phyloP scores from a whole-genome alignment of 805 yeast species.

The Saccharomycopsis fodiens region DNA sequence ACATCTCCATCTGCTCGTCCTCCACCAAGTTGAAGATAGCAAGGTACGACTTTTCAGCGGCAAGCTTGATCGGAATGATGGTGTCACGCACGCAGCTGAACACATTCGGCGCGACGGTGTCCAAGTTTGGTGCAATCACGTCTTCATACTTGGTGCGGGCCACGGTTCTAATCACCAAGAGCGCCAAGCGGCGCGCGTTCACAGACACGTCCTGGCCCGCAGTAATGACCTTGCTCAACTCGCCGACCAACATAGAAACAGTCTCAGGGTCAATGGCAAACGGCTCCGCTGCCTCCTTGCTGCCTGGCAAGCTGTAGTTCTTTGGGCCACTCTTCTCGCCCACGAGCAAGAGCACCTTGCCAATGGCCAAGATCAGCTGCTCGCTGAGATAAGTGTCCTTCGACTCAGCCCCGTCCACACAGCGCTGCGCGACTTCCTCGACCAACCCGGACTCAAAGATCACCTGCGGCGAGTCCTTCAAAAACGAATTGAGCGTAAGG shows the following conservation, averaged over 20 bases:
- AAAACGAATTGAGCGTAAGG: constrained; percentile 69
- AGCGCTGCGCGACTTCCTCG: constrained; percentile 41
- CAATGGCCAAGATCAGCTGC: constrained; percentile 71
- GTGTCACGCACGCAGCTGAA: constrained; percentile 80
- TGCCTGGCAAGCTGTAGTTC: constrained; percentile 10
- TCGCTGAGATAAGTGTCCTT: constrained; percentile 53
- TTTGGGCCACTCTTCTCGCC: constrained; percentile 34
- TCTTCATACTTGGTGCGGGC: constrained; percentile 51
- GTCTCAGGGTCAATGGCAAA: constrained; percentile 39
- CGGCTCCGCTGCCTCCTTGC: constrained; percentile 24
- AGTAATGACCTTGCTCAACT: constrained; percentile 41
- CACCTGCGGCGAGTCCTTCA: constrained; percentile 67
- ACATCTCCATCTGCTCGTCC: constrained; percentile 45
- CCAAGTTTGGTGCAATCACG: constrained; percentile 45
- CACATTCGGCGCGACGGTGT: constrained; percentile 58
- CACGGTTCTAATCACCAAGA: constrained; percentile 69
- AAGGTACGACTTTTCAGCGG: constrained; percentile 86
- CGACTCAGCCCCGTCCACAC: constrained; percentile 38
- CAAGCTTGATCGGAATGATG: constrained; percentile 85
- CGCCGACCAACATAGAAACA: constrained; percentile 36
- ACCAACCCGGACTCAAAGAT: constrained; percentile 46
- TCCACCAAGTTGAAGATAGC: constrained; percentile 66
- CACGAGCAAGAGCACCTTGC: constrained; percentile 60
- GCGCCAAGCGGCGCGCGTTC: constrained; percentile 73
- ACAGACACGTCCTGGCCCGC: constrained; percentile 52